These are phyloP conservation scores for Peronospora farinosa DNA, from an alignment of 352 stramenopile species.

Conservation along the genomic window DNA sequence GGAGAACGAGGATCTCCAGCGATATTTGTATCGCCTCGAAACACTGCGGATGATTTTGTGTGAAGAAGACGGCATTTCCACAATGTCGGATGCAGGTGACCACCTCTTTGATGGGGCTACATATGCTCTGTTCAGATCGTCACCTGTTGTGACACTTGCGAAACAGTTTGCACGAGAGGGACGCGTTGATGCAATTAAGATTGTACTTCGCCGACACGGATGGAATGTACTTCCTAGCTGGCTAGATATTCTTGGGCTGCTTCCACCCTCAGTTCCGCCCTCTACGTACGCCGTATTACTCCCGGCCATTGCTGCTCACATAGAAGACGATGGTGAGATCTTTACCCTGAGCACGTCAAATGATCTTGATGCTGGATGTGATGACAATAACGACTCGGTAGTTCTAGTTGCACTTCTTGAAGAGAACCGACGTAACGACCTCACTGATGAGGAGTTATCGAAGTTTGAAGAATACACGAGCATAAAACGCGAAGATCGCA, in stretches of 20 bases:
- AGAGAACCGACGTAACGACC: constrained; percentile 42
- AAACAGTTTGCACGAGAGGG: constrained; percentile 46
- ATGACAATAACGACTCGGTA: constrained; percentile 11
- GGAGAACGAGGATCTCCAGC: constrained; percentile 26
- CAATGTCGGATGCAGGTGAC: constrained; percentile 17
- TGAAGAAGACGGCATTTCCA: constrained; percentile 21
- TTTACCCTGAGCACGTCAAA: constrained; percentile 28
- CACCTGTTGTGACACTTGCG: constrained; percentile 33
- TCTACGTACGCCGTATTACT: constrained; percentile 40
- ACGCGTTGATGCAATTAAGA: constrained; percentile 33
- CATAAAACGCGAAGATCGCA: constrained; percentile 21
- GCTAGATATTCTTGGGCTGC: constrained; percentile 38
- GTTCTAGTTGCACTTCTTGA: constrained; percentile 22
- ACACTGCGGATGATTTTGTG: constrained; percentile 36
- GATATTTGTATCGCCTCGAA: constrained; percentile 43
- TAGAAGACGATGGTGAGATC: constrained; percentile 34
- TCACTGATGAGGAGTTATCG: constrained; percentile 32
- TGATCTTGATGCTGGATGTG: not conserved
- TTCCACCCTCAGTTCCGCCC: constrained; percentile 38
- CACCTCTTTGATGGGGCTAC: constrained; percentile 40
- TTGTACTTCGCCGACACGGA: constrained; percentile 47
- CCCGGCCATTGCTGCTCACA: constrained; percentile 30
- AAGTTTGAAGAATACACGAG: constrained; percentile 31
- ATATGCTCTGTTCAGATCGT: constrained; percentile 26
- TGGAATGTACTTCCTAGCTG: constrained; percentile 48